A percentile compares a stretch with the other conserved stretches of the same genome.
phyloP scores from a whole-genome alignment of 108 stramenopile genomes.

The Cyclotella kingstonii region DNA sequence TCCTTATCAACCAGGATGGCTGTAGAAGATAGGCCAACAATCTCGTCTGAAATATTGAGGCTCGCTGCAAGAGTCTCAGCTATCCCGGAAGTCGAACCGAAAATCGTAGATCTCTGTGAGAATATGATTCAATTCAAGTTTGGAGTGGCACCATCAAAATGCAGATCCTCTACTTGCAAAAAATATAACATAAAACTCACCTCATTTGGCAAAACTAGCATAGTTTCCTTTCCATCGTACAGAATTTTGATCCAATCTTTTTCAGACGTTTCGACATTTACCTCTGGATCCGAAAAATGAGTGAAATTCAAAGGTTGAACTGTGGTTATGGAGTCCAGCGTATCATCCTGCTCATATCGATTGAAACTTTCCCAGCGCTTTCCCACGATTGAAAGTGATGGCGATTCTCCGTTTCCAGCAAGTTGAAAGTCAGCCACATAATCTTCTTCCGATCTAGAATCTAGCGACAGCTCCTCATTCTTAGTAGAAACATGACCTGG shows the following conservation, averaged over 20 bases:
- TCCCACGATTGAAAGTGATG: constrained; percentile 10
- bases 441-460: neutral
- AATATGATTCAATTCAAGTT: too few species aligned
- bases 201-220: constrained; percentile 16
- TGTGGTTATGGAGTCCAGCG: neutral
- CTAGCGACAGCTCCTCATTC: neutral
- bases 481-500: neutral
- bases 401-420: neutral
- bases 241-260: constrained; percentile 21
- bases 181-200: constrained; percentile 11
- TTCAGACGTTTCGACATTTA: constrained; percentile 10
- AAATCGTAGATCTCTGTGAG: neutral
- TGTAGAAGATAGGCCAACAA: constrained; percentile 27
- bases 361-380: constrained; percentile 11
- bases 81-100: constrained; percentile 18
- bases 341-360: neutral
- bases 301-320: neutral
- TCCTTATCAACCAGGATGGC: constrained; percentile 4
- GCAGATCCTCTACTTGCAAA: neutral
- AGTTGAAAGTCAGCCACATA: neutral
- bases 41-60: constrained; percentile 23
- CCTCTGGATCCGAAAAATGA: neutral
- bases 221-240: constrained; percentile 27
- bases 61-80: constrained; percentile 28
- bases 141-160: too few species aligned